These are phyloP conservation scores for Rubus parviflorus DNA, from an alignment of 306 rosid species.

Conservation along the genomic window DNA sequence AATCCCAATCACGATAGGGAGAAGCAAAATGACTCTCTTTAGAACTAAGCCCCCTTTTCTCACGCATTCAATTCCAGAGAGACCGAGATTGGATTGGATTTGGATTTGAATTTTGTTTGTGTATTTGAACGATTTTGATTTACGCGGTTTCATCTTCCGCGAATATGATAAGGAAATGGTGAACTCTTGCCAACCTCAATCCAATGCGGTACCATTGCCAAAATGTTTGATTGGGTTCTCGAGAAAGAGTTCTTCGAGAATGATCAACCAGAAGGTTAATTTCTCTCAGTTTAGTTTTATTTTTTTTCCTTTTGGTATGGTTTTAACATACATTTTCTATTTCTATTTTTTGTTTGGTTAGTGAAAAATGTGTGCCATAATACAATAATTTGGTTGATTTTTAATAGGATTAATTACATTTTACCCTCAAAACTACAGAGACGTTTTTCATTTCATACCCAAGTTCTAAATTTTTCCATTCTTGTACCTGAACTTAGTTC, in stretches of 20 bases:
- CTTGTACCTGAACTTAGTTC: too few species aligned
- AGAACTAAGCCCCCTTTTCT: too few species aligned
- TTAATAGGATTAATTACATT: too few species aligned
- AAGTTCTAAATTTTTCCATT: too few species aligned
- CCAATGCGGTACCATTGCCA: slow-evolving; percentile 70
- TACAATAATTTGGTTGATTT: too few species aligned
- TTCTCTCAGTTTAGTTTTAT: not conserved
- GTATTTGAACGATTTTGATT: slow-evolving; percentile 38
- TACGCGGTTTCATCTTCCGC: slow-evolving; percentile 47
- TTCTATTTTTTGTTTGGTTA: not conserved
- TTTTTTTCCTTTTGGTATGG: not conserved
- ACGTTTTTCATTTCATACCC: too few species aligned
- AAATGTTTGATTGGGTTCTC: slow-evolving; percentile 97
- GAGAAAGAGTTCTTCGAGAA: slow-evolving; percentile 97
- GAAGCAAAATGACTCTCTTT: too few species aligned
- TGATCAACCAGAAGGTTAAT: slow-evolving; percentile 84
- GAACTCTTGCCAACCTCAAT: slow-evolving; percentile 66
- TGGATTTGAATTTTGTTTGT: slow-evolving; percentile 48
- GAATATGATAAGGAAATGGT: slow-evolving; percentile 78
- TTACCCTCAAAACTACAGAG: too few species aligned
- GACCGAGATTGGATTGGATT: slow-evolving; percentile 36
- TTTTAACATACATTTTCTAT: not conserved
- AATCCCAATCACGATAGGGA: too few species aligned
- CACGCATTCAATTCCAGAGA: not conserved
- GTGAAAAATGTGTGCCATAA: too few species aligned